Evolutionary conservation across 1,139 yeast species (phyloP).

Genomic region (Taiozyma onychis): DNA sequence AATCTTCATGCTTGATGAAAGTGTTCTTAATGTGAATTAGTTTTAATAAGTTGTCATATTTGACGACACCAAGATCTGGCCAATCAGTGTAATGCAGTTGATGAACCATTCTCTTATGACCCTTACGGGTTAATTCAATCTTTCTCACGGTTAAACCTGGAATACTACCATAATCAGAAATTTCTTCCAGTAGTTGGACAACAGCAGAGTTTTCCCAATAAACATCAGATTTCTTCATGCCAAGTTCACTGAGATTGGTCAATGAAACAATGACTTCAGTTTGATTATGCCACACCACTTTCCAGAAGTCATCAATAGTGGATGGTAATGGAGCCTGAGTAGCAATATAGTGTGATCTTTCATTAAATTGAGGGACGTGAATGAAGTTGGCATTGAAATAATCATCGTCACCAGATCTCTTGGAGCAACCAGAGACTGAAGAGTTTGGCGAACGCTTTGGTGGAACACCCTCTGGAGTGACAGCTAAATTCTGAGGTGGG

Average conservation of each 20-base stretch:
- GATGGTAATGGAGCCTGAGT: slow-evolving; percentile 82
- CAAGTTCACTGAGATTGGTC: slow-evolving; percentile 51
- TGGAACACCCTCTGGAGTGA: neutral
- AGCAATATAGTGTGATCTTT: slow-evolving; percentile 53
- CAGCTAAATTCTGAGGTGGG: slow-evolving; percentile 2
- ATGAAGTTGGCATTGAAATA: slow-evolving; percentile 64
- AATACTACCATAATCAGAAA: slow-evolving; percentile 25
- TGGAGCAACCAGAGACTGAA: slow-evolving; percentile 1
- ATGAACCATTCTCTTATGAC: slow-evolving; percentile 30
- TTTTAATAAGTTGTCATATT: slow-evolving; percentile 44
- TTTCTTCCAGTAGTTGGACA: slow-evolving; percentile 26
- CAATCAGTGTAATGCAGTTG: slow-evolving; percentile 72
- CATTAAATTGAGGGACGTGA: slow-evolving; percentile 31
- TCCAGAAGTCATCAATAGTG: slow-evolving; percentile 81
- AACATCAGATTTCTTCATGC: slow-evolving; percentile 47
- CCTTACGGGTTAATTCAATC: slow-evolving; percentile 22
- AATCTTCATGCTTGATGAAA: slow-evolving; percentile 22
- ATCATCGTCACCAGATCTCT: slow-evolving; percentile 27
- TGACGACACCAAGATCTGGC: slow-evolving; percentile 80
- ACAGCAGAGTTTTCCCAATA: slow-evolving; percentile 41
- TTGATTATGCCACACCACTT: slow-evolving; percentile 55
- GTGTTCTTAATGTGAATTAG: slow-evolving; percentile 46
- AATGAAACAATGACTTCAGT: slow-evolving; percentile 65
- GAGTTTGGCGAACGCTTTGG: slow-evolving; percentile 2
- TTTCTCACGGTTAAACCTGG: slow-evolving; percentile 29